These are phyloP conservation scores for Erodium maritimum DNA, from an alignment of 345 rosid species.

Conservation along the genomic window DNA sequence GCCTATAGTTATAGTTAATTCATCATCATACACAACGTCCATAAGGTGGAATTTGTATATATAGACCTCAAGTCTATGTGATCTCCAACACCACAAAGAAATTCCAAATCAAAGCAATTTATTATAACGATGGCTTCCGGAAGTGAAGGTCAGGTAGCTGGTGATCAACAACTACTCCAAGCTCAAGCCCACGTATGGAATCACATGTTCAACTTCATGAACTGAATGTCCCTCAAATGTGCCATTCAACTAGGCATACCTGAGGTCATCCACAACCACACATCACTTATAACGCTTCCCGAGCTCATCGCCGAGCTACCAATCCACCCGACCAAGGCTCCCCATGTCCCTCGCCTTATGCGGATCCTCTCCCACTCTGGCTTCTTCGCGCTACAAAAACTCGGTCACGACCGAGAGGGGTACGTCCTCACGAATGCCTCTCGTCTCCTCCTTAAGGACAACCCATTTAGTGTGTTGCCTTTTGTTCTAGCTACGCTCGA, in stretches of 20 bases:
- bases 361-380: slow-evolving; percentile 27
- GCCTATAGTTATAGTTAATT: no score
- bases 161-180: slow-evolving; percentile 2
- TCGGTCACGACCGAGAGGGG: slow-evolving; percentile 4
- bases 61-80: no score
- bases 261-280: slow-evolving; percentile 31
- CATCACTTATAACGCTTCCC: slow-evolving; percentile 25
- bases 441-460: slow-evolving; percentile 15
- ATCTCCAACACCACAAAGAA: no score
- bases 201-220: slow-evolving; percentile 24
- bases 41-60: no score
- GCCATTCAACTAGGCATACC: slow-evolving; percentile 35
- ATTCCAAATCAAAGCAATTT: no score
- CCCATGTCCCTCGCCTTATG: slow-evolving; percentile 30
- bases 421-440: slow-evolving; percentile 24
- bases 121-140: no score
- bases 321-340: slow-evolving; percentile 15
- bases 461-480: slow-evolving; percentile 19
- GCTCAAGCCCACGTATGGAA: slow-evolving; percentile 31
- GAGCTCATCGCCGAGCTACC: slow-evolving; percentile 18
- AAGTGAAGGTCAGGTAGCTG: no score
- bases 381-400: slow-evolving; percentile 17
- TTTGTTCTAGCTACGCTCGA: slow-evolving; percentile 13
- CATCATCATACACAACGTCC: no score
- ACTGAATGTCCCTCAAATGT: slow-evolving; percentile 33